These are phyloP conservation scores for Monilinia laxa DNA, from an alignment of 2,329 filamentous ascomycete species.

Conservation along the genomic window DNA sequence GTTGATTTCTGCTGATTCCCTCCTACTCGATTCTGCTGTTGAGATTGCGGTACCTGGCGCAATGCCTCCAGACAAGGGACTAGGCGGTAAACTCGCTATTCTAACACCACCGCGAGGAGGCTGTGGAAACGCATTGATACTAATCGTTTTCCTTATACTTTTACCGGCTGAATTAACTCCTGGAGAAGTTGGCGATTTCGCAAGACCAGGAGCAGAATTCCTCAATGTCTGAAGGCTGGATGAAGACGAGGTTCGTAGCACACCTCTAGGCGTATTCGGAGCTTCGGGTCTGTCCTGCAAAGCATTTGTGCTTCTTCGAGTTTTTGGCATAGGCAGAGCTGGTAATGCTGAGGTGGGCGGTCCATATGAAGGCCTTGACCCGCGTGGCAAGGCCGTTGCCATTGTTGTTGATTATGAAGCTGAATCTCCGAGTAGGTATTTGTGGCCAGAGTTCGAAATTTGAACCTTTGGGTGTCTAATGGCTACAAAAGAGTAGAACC, in stretches of 20 bases:
- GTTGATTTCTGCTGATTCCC: slow-evolving; percentile 34
- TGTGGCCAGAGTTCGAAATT: background rate
- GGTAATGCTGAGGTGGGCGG: slow-evolving; percentile 72
- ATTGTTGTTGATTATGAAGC: slow-evolving; percentile 28
- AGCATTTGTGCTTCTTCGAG: slow-evolving; percentile 62
- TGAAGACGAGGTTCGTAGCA: slow-evolving; percentile 59
- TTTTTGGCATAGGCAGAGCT: slow-evolving; percentile 70
- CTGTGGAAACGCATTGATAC: slow-evolving; percentile 91
- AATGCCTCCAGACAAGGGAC: slow-evolving; percentile 54
- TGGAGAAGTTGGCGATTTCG: slow-evolving; percentile 56
- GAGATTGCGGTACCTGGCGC: slow-evolving; percentile 26
- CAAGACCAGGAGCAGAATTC: slow-evolving; percentile 49
- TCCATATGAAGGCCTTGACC: slow-evolving; percentile 67
- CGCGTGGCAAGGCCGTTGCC: slow-evolving; percentile 44
- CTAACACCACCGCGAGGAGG: slow-evolving; percentile 69
- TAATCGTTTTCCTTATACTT: slow-evolving; percentile 80
- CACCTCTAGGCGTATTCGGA: slow-evolving; percentile 52
- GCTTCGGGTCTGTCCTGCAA: slow-evolving; percentile 41
- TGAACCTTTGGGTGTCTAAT: slow-evolving; percentile 4
- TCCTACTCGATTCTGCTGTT: slow-evolving; percentile 32
- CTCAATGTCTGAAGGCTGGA: slow-evolving; percentile 52
- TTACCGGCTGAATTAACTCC: slow-evolving; percentile 61
- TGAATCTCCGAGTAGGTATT: background rate
- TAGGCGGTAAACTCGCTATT: slow-evolving; percentile 60
- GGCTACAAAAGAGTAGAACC: slow-evolving; percentile 21